A percentile compares a stretch with the other conserved stretches of the same genome.
phyloP scores from a whole-genome alignment of 768 basidiomycete genomes.

The Mycena epipterygia region DNA sequence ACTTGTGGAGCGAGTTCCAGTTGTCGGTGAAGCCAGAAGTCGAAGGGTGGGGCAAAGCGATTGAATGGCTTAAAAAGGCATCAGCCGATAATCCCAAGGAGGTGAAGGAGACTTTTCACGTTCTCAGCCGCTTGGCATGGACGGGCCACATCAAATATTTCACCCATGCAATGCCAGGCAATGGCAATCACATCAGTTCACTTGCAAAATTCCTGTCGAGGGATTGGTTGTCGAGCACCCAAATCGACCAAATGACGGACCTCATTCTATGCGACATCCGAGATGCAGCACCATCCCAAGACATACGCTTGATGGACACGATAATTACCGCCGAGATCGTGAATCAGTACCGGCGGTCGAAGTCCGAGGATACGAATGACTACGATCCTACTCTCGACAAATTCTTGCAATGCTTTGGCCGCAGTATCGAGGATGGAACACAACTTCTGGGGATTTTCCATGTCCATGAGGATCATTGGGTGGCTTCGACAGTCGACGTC shows the following conservation, averaged over 20 bases:
- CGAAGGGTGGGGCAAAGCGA: not conserved
- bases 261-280: not conserved
- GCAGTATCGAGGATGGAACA: not conserved
- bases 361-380: not conserved
- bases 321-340: not conserved
- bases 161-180: too few species aligned
- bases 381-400: not conserved
- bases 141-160: not conserved
- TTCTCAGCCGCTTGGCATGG: not conserved
- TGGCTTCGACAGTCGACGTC: not conserved
- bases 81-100: not conserved
- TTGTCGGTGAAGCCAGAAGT: not conserved
- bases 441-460: not conserved
- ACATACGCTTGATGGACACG: not conserved
- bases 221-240: not conserved
- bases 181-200: not conserved
- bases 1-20: not conserved
- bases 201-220: not conserved
- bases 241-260: conserved; percentile 1
- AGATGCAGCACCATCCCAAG: not conserved
- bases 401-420: not conserved
- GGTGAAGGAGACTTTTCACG: not conserved
- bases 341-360: not conserved
- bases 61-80: not conserved
- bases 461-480: not conserved